Evolutionary conservation across 352 stramenopile genomes (phyloP), one percentile per base, ranked within the genome.

Genomic region (Aphanomyces invadans): DNA sequence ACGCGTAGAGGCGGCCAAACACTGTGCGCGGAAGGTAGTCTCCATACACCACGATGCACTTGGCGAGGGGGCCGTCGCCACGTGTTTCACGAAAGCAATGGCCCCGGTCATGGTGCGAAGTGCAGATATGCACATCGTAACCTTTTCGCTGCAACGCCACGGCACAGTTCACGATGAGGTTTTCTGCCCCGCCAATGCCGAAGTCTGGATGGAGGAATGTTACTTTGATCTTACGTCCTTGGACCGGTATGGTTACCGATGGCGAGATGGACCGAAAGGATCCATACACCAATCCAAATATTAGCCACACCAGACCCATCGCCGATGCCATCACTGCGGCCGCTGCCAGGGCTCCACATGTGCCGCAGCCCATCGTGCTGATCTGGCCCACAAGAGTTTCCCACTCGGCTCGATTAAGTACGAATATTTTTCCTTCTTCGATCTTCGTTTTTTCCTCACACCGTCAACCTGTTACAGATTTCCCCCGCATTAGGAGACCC

Each of bases 191-290:
- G 60, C 97, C 97, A 61, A 99, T 98, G 45, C 97, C 97, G 29
- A 99, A 95, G 76, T 99, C 97, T 11, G 98, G 92, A 76, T 99
- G 97, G 54, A 99, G 67, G 70, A 99, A 98, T n/a, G 92, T 86
- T 38, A 99, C 80, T 19, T 48, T 42, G 19, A 55, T 5, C 49
- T 65, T 42, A 17, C 39, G 21, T 26, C 21, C 31, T 36, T 49
- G 23, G 25, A 17, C 19, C 11, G 33, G 25, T 10, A 38, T n/a
- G 5, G 32, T 38, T 10, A 17, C 9, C 28, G 46, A 54, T 19
- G 55, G 21, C 17, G 59, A 28, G 11, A 67, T 59, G 11, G 60
- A 60, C n/a, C 60, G 60, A 17, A 67, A 28, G 23, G 48, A 67
- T 25, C 60, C 60, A 32, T 57, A 57, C 19, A 57, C 12, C 21